Evolutionary conservation across 1,139 yeast species (phyloP).

Genomic region (Hansenula sp.): DNA sequence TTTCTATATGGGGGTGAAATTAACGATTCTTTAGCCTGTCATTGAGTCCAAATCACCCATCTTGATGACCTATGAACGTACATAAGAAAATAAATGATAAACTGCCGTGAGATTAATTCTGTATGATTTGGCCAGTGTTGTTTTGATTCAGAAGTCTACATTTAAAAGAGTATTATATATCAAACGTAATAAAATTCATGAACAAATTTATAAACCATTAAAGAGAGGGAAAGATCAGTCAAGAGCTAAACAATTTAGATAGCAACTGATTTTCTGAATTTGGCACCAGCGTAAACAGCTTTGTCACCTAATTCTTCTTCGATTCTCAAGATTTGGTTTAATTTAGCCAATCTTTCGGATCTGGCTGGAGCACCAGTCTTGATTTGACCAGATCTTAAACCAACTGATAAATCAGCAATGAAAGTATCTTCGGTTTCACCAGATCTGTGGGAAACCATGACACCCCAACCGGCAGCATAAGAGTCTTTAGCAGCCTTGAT

Average conservation of each 20-base stretch:
- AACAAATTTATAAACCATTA: not conserved
- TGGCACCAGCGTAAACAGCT: conserved; percentile 89
- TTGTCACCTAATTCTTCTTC: conserved; percentile 96
- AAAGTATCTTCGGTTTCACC: conserved; percentile 99
- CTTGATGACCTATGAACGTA: too few species aligned
- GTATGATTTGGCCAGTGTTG: too few species aligned
- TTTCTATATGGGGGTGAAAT: conserved; percentile 50
- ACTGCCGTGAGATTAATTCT: too few species aligned
- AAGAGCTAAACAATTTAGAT: conserved; percentile 15
- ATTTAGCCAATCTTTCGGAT: conserved; percentile 98
- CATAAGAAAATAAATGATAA: too few species aligned
- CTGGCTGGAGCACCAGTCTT: conserved; percentile 99
- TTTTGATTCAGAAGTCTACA: too few species aligned
- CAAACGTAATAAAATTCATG: not conserved
- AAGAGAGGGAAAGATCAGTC: not conserved
- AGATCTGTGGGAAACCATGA: conserved; percentile 96
- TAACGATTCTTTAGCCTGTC: conserved; percentile 45
- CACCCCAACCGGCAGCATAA: conserved; percentile 93
- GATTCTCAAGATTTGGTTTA: conserved; percentile 93
- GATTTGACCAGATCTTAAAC: conserved; percentile 95
- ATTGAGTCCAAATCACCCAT: conserved; percentile 25
- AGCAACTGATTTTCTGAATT: conserved; percentile 46
- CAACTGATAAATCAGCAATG: conserved; percentile 95
- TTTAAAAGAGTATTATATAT: not conserved
- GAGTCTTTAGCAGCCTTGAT: conserved; percentile 91